Base-by-base conservation (phyloP, 2,329 filamentous ascomycete genomes). In the Keithomyces neogunnii region DNA sequence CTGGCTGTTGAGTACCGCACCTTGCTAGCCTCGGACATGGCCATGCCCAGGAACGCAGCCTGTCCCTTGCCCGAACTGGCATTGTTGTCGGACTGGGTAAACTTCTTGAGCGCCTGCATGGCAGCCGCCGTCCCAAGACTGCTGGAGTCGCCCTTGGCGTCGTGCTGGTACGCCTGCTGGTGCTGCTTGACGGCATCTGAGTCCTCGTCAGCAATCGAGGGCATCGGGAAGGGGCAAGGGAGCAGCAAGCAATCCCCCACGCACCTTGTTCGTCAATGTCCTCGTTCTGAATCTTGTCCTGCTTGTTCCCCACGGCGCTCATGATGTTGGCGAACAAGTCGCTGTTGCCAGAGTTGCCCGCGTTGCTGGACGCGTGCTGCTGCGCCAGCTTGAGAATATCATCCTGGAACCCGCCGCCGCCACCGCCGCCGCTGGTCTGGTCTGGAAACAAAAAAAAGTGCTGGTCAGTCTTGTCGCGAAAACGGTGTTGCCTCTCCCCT, bases 11-110 rank as follows among this genome's bases (percentile, higher is more conserved):
- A 8, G 4, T 4, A 3, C 60, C 69, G 50, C 55, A 91, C 73
- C 76, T 91, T 90, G 62, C 84, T 85, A 35, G 89, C 91, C 73
- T 96, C 86, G 7, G 79, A 82, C 88, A 96, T 91, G 43, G 91
- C 91, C 66, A 95, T 74, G 4, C 86, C 88, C 56, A 96, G 80
- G 63, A 96, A 89, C 55, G 85, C 80, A 66, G 85, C 89, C 76
- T 95, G 85, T 59, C 82, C 81, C 56, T 70, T 57, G 57, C 72
- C 68, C 10, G 72, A 69, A 69, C 71, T 59, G 56, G 71, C 58
- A 58, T 72, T 69, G n/a, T 72, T 69, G 52, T 71, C 67, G 28
- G 82, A 77, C 46, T 78, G 74, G 38, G 77, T 81, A 69, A 95
- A 95, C 74, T 85, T 80, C 74, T 91, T 90, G 57, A 91, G 67